phyloP scores from a whole-genome alignment of 2,329 filamentous ascomycete genomes.

The Fusarium irregulare region DNA sequence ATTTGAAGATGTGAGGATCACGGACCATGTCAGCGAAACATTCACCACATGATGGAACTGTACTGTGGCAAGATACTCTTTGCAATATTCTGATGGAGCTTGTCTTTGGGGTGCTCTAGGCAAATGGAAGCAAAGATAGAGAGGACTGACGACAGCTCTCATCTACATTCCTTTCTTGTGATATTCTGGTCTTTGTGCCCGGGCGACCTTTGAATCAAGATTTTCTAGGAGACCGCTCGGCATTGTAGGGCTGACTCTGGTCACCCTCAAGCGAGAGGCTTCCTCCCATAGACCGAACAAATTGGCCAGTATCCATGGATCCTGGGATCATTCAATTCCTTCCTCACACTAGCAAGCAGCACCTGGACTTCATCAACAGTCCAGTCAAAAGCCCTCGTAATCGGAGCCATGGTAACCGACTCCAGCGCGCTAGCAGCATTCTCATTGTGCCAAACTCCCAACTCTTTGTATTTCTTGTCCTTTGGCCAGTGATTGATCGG shows the following conservation, averaged over 20 bases:
- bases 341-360: slow-evolving; percentile 5
- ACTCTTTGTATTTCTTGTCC: slow-evolving; percentile 13
- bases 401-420: slow-evolving; percentile 9
- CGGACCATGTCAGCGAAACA: too few relatives aligned
- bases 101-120: too few relatives aligned
- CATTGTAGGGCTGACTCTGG: too few relatives aligned
- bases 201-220: too few relatives aligned
- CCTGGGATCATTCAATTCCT: slow-evolving; percentile 7
- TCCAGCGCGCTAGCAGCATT: not conserved
- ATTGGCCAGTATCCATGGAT: slow-evolving; percentile 27
- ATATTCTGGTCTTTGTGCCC: too few relatives aligned
- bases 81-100: too few relatives aligned
- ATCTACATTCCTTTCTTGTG: too few relatives aligned
- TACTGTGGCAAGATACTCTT: too few relatives aligned
- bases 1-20: not conserved
- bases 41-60: too few relatives aligned
- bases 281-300: not conserved
- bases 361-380: slow-evolving; percentile 16
- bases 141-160: too few relatives aligned
- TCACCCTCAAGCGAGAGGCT: not conserved
- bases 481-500: slow-evolving; percentile 21
- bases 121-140: too few relatives aligned
- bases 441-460: slow-evolving; percentile 11
- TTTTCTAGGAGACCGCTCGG: too few relatives aligned
- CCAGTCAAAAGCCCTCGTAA: slow-evolving; percentile 17